Conservation (phyloP, 805 yeast genomes). For the Candida pini region DNA sequence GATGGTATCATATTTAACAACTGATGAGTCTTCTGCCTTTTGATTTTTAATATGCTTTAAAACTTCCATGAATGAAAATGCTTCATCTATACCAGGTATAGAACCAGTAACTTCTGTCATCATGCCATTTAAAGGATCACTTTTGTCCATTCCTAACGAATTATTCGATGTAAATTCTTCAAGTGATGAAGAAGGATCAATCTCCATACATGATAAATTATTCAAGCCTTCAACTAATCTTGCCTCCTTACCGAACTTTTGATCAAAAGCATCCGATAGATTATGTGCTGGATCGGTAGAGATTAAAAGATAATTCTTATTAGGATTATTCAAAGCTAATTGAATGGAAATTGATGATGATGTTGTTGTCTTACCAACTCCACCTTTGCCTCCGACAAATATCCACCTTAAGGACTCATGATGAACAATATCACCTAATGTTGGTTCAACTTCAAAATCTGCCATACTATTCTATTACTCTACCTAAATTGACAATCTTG, state of each 20-base stretch:
- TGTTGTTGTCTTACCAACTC: conserved; percentile 98
- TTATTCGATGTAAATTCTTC: conserved; percentile 58
- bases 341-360: conserved; percentile 94
- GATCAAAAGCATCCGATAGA: conserved; percentile 96
- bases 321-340: conserved; percentile 76
- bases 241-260: conserved; percentile 96
- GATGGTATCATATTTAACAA: conserved; percentile 70
- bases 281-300: conserved; percentile 99
- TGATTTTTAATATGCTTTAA: conserved; percentile 91
- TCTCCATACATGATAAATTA: conserved; percentile 95
- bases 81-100: conserved; percentile 98
- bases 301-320: conserved; percentile 76
- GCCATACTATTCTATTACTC: conserved; percentile 18
- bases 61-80: conserved; percentile 95
- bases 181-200: conserved; percentile 91
- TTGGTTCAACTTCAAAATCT: conserved; percentile 66
- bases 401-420: conserved; percentile 85
- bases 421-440: conserved; percentile 55
- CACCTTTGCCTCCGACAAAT: conserved; percentile 99
- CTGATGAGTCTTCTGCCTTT: conserved; percentile 26
- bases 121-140: conserved; percentile 63
- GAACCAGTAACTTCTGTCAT: conserved; percentile 90
- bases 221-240: conserved; percentile 83
- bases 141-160: conserved; percentile 40
- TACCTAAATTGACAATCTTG: no score